Evolutionary conservation across 106 monocot genomes (phyloP).

Genomic region (Allium sativum): DNA sequence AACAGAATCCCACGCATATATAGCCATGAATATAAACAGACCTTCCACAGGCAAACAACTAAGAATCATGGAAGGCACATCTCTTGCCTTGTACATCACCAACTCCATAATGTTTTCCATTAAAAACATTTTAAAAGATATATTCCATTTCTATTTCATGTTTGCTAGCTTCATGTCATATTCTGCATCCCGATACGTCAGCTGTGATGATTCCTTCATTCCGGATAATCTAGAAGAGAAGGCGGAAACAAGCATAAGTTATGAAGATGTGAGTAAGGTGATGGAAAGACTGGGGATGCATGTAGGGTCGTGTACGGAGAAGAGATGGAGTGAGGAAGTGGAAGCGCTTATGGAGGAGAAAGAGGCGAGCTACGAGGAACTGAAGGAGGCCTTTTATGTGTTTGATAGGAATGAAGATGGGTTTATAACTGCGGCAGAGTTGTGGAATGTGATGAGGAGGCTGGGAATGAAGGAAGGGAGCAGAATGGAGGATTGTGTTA

Average conservation of each 20-base stretch:
- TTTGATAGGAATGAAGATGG: conserved; percentile 50
- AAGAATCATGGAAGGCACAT: conserved; percentile 3
- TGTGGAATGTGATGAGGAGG: conserved; percentile 32
- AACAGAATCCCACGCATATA: no score
- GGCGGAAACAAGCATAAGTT: neutral
- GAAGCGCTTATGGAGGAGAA: conserved; percentile 35
- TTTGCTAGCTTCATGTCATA: neutral
- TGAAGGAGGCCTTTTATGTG: conserved; percentile 39
- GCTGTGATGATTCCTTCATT: neutral
- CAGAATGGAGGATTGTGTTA: conserved; percentile 24
- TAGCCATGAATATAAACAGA: no score
- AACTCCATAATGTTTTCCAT: neutral
- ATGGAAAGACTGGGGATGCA: conserved; percentile 18
- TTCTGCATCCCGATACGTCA: neutral
- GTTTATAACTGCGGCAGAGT: conserved; percentile 30
- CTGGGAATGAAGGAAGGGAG: conserved; percentile 19
- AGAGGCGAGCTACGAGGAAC: conserved; percentile 34
- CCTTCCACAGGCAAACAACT: no score
- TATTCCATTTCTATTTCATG: neutral
- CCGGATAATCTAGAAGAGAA: neutral
- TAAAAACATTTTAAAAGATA: neutral
- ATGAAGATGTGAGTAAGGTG: conserved; percentile 6
- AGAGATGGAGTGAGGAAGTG: conserved; percentile 5
- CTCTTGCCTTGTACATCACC: neutral
- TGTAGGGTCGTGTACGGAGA: neutral